Evolutionary conservation across 441 rosid species (phyloP), one percentile per base, ranked within the genome.

Genomic region (Rhodomyrtus psidioides): DNA sequence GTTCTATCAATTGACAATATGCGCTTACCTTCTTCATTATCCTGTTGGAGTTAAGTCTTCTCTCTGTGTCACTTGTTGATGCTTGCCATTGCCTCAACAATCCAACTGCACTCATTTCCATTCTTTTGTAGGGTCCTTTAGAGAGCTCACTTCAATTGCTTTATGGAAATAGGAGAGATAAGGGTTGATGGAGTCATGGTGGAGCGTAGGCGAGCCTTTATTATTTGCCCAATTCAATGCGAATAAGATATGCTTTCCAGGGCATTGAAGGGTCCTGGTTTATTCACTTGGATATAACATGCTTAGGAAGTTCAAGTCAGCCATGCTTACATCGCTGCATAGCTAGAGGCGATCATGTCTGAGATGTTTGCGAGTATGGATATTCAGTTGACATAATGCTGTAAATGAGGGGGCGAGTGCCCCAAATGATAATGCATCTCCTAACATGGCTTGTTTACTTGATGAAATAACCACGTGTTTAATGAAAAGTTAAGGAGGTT

Each of bases 101-200:
- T 55, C 21, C n/a, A 58, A 27, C 42, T 27, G 57, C 55, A 27
- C 7, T 81, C 42, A 81, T 55, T 81, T 30, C 75, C 30, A 21
- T 53, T 55, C 55, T 75, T 86, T 79, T 91, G 91, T 85, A 94
- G 98, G 88, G 88, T 91, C 88, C 89, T 94, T 39, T 94, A 91
- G 89, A 89, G 84, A 86, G 57, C 86, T 54, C 97, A 95, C 83
- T 76, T 57, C 34, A 83, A 55, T 79, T 89, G 92, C 86, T 91
- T 93, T 83, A 92, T 93, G 9, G 79, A 83, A 53, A 54, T 89
- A 54, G 93, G 92, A 85, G 93, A 89, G 88, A 92, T 95, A 70
- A 86, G 86, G 89, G 95, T 91, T 86, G 62, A 70, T 86, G 89
- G 90, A 83, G 65, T 94, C 82, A 91, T 89, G 98, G 98, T 95